phyloP scores from a whole-genome alignment of 768 basidiomycete species.

The Tulasnella sp. region DNA sequence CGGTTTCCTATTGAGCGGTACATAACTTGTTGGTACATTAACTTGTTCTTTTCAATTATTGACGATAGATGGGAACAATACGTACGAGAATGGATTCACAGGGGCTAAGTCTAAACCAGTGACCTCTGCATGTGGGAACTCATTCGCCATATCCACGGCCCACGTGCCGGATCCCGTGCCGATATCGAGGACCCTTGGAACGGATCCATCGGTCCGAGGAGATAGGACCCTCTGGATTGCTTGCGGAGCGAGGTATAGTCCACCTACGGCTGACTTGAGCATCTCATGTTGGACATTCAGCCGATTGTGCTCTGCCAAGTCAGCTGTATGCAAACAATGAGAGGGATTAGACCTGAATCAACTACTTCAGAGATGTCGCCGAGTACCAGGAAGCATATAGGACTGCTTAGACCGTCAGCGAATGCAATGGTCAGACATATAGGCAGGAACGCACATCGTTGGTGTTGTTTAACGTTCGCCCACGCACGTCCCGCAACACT shows the following conservation, averaged over 20 bases:
- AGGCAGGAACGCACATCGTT: not conserved
- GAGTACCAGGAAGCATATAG: not conserved
- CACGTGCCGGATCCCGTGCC: conserved; percentile 5
- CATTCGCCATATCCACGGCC: not conserved
- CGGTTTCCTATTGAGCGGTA: not conserved
- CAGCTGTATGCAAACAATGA: not conserved
- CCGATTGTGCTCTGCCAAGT: not conserved
- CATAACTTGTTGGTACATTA: not conserved
- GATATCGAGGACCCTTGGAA: conserved; percentile 1
- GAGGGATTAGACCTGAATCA: not conserved
- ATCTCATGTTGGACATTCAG: conserved; percentile 3
- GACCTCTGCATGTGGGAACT: conserved; percentile 3
- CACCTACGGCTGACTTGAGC: conserved; percentile 4
- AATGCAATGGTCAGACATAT: no score
- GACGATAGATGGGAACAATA: not conserved
- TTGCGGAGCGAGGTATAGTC: not conserved
- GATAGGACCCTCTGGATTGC: not conserved
- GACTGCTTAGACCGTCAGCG: not conserved
- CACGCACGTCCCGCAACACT: conserved; percentile 1
- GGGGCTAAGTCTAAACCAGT: not conserved
- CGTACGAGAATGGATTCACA: not conserved
- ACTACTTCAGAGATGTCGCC: not conserved
- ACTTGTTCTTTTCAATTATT: no score
- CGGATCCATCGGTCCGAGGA: not conserved
- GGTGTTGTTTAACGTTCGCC: conserved; percentile 7